These are phyloP conservation scores for Hemisphaericaspora nanyangensis DNA, from an alignment of 805 yeast species.

Conservation along the genomic window DNA sequence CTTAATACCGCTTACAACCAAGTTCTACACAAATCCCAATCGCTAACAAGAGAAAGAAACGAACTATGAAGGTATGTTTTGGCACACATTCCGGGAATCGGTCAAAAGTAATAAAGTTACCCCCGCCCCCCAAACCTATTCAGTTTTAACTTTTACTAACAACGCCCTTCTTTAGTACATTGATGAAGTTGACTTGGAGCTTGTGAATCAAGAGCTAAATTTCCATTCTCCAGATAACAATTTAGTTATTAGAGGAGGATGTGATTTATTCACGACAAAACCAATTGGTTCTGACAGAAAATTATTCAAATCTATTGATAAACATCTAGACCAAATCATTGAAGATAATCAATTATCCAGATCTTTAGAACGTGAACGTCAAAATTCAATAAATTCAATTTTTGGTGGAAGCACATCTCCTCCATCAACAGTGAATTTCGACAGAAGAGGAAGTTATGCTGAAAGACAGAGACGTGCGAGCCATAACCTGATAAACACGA, in stretches of 20 bases:
- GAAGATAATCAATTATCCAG: slow-evolving; percentile 42
- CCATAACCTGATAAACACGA: slow-evolving; percentile 20
- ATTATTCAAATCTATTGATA: slow-evolving; percentile 81
- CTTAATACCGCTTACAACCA: too few relatives aligned
- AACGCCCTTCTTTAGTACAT: slow-evolving; percentile 57
- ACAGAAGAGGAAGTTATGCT: slow-evolving; percentile 20
- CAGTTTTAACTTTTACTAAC: slow-evolving; percentile 8
- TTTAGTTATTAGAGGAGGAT: slow-evolving; percentile 69
- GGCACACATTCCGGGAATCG: slow-evolving; percentile 64
- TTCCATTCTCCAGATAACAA: slow-evolving; percentile 48
- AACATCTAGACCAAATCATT: slow-evolving; percentile 59
- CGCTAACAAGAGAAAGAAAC: neutral
- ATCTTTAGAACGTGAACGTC: slow-evolving; percentile 35
- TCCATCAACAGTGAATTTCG: slow-evolving; percentile 9
- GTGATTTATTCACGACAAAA: slow-evolving; percentile 92
- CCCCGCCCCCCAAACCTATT: slow-evolving; percentile 74
- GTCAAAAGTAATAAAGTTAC: slow-evolving; percentile 83
- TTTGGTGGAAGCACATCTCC: slow-evolving; percentile 38
- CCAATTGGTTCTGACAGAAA: slow-evolving; percentile 89
- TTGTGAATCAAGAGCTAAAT: slow-evolving; percentile 79
- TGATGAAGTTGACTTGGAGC: slow-evolving; percentile 89
- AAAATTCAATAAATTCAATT: slow-evolving; percentile 31
- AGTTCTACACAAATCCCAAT: too few relatives aligned
- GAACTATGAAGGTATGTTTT: slow-evolving; percentile 14
- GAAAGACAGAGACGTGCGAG: slow-evolving; percentile 29